A percentile compares a stretch with the other conserved stretches of the same genome.
phyloP scores from a whole-genome alignment of 2,329 filamentous ascomycete genomes.

The Fusarium siculi region DNA sequence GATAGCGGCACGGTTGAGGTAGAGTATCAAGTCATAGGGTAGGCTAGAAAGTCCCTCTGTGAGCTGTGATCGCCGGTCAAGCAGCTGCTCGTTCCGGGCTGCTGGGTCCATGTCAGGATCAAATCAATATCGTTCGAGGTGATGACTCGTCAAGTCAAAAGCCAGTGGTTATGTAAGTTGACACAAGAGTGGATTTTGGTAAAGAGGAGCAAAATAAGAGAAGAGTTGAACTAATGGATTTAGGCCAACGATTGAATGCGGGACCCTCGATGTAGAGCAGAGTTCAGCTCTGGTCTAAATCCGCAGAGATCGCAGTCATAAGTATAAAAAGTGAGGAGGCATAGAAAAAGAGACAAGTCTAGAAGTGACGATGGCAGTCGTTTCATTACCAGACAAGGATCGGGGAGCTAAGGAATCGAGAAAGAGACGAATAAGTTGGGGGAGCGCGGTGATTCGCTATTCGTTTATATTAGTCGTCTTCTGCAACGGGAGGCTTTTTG shows the following conservation, averaged over 20 bases:
- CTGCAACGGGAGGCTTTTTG: constrained; percentile 13
- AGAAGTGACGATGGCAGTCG: constrained; percentile 22
- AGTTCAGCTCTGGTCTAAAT: constrained; percentile 5
- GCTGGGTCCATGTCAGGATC: constrained; percentile 47
- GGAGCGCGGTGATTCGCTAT: background rate
- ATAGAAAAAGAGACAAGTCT: background rate
- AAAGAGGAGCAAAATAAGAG: constrained; percentile 10
- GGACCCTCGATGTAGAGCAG: constrained; percentile 13
- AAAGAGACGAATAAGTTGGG: background rate
- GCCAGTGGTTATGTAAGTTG: constrained; percentile 10
- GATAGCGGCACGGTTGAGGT: constrained; percentile 75
- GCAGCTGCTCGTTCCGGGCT: constrained; percentile 56
- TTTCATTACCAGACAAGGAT: constrained; percentile 15
- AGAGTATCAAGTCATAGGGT: constrained; percentile 72
- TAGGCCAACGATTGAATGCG: constrained; percentile 12
- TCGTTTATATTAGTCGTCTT: constrained; percentile 7
- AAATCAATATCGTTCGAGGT: background rate
- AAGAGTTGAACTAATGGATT: constrained; percentile 21
- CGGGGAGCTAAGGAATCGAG: background rate
- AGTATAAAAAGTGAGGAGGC: background rate
- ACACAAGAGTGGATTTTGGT: background rate
- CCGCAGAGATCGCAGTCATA: constrained; percentile 3
- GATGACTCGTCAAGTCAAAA: background rate
- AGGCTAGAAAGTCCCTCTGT: constrained; percentile 64
- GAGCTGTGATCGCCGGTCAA: constrained; percentile 65